These are phyloP conservation scores for Mycena epipterygia DNA, from an alignment of 768 basidiomycete species.

Conservation along the genomic window DNA sequence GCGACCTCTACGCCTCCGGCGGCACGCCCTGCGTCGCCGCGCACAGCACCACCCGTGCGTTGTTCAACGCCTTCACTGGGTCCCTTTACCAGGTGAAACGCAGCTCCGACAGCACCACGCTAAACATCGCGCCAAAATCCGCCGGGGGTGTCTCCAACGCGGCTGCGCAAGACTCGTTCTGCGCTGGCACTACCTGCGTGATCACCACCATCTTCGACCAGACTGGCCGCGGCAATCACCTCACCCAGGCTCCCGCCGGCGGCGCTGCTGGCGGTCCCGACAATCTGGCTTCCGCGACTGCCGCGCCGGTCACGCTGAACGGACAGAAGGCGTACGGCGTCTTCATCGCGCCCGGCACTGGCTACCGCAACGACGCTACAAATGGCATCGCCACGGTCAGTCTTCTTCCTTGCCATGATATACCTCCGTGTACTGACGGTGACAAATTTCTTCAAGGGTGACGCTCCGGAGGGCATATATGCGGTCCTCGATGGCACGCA, in stretches of 20 bases:
- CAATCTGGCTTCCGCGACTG: conserved; percentile 28
- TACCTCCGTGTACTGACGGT: conserved; percentile 10
- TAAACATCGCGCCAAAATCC: conserved; percentile 20
- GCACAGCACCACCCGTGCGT: conserved; percentile 26
- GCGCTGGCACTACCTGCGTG: conserved; percentile 21
- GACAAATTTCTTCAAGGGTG: conserved; percentile 21
- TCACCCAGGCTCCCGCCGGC: conserved; percentile 27
- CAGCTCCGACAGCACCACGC: conserved; percentile 26
- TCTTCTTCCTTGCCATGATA: conserved; percentile 16
- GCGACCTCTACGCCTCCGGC: conserved; percentile 34
- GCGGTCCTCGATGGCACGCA: conserved; percentile 35
- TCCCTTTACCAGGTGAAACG: conserved; percentile 33
- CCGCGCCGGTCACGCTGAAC: conserved; percentile 32
- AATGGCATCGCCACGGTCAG: conserved; percentile 32
- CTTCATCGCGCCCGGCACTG: conserved; percentile 24
- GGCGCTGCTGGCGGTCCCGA: conserved; percentile 19
- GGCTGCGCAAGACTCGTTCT: conserved; percentile 27
- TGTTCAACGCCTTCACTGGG: conserved; percentile 24
- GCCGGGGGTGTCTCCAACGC: conserved; percentile 35
- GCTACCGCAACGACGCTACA: conserved; percentile 24
- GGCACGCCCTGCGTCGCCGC: conserved; percentile 30
- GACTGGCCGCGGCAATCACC: conserved; percentile 24
- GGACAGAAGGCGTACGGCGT: conserved; percentile 31
- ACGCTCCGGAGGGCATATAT: conserved; percentile 28
- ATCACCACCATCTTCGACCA: conserved; percentile 35